Base-by-base conservation (phyloP, 1,284 basidiomycete species). In the Schizophyllum commune region DNA sequence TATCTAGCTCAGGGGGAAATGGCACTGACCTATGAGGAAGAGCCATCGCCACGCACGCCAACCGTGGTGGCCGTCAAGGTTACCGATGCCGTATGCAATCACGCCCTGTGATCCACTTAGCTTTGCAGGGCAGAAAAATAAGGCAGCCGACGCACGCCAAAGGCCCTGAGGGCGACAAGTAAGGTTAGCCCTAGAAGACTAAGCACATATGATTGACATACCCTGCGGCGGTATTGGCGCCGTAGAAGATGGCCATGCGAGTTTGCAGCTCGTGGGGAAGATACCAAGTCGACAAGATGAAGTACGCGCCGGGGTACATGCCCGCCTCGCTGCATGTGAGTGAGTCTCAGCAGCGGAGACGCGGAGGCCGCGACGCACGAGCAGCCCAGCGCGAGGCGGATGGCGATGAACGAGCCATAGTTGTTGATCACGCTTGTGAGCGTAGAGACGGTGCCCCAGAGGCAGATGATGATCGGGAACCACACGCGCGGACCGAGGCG, bases 291-390 rank as follows among this genome's bases (percentile, higher is more conserved):
- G 61, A 62, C 20, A 62, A 53, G 32, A 62, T 62, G 53, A 62
- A 62, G 34, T 59, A 62, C 9, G 61, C 61, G 21, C 61, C 61
- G 27, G 61, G 61, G 55, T 62, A 62, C 61, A 62, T 62, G 52
- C 61, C 61, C 5, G 61, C 61, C 54, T 62, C 61, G 19, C 56
- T 58, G 32, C 20, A 13, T 11, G 9, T 17, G 13, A 13, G 13
- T 47, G 4, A 47, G 39, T 17, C 13, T 17, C 13, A 47, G 39
- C 17, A 47, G 27, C 39, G 39, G 39, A 47, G 39, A 32, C 22
- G 19, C 27, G 55, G 56, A 32, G 33, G 22, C 5, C 15, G 8
- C 9, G 57, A 27, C 33, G 19, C 27, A 58, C 34, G 58, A 27
- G 27, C 27, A 56, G 19, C 60, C 60, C 15, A 61, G 56, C 32